Evolutionary conservation across 2,329 filamentous ascomycete genomes (phyloP).

Genomic region (Cordyceps pruinosa): DNA sequence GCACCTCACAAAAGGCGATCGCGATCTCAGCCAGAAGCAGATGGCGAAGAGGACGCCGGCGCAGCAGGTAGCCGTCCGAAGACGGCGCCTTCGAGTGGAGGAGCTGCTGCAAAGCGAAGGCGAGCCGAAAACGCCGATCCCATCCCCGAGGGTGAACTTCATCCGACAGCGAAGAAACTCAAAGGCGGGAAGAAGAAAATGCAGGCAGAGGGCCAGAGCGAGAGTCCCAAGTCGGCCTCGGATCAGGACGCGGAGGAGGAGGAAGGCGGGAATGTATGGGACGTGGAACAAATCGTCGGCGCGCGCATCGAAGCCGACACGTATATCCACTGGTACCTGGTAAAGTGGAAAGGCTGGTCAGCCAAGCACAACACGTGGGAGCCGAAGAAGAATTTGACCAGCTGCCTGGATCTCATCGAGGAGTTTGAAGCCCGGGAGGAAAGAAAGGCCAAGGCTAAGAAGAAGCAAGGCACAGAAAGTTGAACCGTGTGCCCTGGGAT

Average conservation of each 20-base stretch:
- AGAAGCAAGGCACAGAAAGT: background rate
- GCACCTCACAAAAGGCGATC: background rate
- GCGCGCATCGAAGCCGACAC: slow-evolving; percentile 31
- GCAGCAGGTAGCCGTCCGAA: background rate
- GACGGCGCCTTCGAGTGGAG: background rate
- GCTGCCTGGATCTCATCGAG: slow-evolving; percentile 31
- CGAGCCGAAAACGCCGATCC: background rate
- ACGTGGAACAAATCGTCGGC: slow-evolving; percentile 42
- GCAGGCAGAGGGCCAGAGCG: background rate
- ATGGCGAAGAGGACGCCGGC: background rate
- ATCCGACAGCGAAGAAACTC: background rate
- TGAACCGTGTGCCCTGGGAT: background rate
- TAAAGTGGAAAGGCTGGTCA: slow-evolving; percentile 48
- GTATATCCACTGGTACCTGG: slow-evolving; percentile 35
- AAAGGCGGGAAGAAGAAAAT: background rate
- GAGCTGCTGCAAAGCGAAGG: background rate
- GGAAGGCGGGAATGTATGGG: slow-evolving; percentile 29
- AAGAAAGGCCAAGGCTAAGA: background rate
- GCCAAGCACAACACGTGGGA: slow-evolving; percentile 46
- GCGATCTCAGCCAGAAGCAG: background rate
- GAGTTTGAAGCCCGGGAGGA: slow-evolving; percentile 25
- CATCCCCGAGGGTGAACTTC: background rate
- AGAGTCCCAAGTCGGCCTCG: slow-evolving; percentile 13
- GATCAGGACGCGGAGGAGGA: slow-evolving; percentile 11
- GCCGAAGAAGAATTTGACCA: slow-evolving; percentile 36